Conservation (phyloP, 169 alveolate species). For the Perkinsus chesapeaki region DNA sequence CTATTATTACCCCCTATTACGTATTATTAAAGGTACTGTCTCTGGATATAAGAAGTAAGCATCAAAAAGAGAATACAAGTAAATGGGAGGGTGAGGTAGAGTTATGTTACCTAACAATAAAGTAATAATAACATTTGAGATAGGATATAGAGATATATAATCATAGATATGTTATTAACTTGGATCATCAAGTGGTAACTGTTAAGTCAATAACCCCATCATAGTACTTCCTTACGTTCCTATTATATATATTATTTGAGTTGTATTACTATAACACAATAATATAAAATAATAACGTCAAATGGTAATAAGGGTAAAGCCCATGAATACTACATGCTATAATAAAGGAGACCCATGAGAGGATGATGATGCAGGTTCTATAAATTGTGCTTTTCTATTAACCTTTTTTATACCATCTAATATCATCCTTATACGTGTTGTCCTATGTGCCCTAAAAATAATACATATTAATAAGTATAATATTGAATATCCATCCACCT, state of each 20-base stretch:
- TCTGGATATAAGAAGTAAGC: background rate
- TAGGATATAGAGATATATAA: background rate
- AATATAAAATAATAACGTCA: background rate
- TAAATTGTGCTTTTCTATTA: background rate
- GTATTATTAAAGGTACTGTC: background rate
- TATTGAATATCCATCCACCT: background rate
- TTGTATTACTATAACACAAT: background rate
- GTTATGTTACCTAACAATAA: background rate
- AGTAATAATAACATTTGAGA: background rate
- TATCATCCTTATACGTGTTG: background rate
- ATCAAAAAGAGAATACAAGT: background rate
- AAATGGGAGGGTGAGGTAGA: background rate
- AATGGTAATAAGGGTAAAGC: background rate
- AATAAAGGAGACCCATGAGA: background rate
- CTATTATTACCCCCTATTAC: background rate
- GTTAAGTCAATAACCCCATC: background rate
- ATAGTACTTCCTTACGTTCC: background rate
- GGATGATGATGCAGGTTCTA: background rate
- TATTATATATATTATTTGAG: background rate
- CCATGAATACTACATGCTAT: background rate
- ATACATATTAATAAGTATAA: background rate
- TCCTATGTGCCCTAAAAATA: background rate
- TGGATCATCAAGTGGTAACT: background rate
- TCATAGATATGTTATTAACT: background rate
- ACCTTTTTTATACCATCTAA: background rate